Evolutionary conservation across 768 basidiomycete genomes (phyloP), one percentile per base, ranked within the genome.

Genomic region (Lenzites betulinus): DNA sequence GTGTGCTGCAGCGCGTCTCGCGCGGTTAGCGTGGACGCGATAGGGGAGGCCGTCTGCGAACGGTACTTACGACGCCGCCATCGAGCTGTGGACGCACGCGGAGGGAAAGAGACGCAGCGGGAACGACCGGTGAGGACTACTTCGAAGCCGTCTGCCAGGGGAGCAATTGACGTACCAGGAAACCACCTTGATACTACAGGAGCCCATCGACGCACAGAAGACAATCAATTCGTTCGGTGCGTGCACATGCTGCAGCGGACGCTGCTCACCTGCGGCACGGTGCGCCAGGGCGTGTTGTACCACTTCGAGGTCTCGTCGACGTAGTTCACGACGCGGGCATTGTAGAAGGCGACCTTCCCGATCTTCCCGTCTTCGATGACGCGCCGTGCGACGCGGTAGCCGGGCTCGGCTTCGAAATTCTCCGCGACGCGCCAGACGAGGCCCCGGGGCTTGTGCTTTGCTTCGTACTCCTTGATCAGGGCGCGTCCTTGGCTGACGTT

Each of bases 281-380:
- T 89, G 41, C 93, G 79, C 93, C 93, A 95, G 38, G 86, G 82
- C 0, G 91, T 93, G 52, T 90, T 87, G 70, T 91, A 90, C 79
- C 85, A 94, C 69, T 88, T 88, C 25, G 81, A 83, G 15, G 83
- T 81, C 69, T 83, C 76, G 63, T 86, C 82, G 60, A 91, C 76
- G 63, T 78, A 77, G 63, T 79, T 79, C 26, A 84, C 75, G 2
- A 78, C 76, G 6, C 79, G 73, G 16, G 83, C 78, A 58, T 80
- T 84, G 79, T 89, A 95, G 71, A 82, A 87, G 12, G 76, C 76
- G 47, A 94, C 80, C 47, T 85, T 81, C 4, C 93, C 93, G 51
- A 95, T 86, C 74, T 82, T 85, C 7, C 89, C 86, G 12, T 74
- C 75, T 1, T 72, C 72, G 51, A 92, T 79, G 9, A 76, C 75